Conservation (phyloP, 805 yeast species). For the Candida multigemmis region DNA sequence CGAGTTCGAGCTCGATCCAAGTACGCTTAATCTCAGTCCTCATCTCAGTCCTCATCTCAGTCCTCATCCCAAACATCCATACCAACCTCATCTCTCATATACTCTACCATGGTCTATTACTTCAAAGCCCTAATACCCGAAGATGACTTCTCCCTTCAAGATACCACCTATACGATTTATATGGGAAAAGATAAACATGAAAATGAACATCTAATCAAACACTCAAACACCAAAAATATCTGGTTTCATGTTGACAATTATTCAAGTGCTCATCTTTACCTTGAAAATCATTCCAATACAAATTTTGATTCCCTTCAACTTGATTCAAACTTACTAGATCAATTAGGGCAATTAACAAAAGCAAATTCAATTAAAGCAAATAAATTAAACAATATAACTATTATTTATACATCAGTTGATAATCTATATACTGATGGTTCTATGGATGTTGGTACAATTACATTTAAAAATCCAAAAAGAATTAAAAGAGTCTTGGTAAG, state of each 20-base stretch:
- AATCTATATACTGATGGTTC: constrained; percentile 58
- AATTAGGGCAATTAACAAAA: constrained; percentile 60
- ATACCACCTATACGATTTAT: constrained; percentile 30
- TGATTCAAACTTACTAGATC: constrained; percentile 38
- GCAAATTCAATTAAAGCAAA: constrained; percentile 72
- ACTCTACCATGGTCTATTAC: constrained; percentile 26
- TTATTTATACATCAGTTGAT: constrained; percentile 67
- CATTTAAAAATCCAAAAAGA: constrained; percentile 50
- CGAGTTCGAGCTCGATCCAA: too few relatives aligned
- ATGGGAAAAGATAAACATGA: constrained; percentile 74
- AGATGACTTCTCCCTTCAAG: constrained; percentile 12
- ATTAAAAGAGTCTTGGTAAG: constrained; percentile 47
- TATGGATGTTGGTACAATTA: constrained; percentile 76
- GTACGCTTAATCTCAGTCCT: too few relatives aligned
- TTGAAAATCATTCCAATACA: constrained; percentile 32
- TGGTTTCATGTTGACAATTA: constrained; percentile 80
- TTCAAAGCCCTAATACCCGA: constrained; percentile 12
- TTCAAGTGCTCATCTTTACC: constrained; percentile 71
- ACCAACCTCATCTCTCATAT: too few relatives aligned
- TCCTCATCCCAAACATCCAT: too few relatives aligned
- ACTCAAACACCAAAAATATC: constrained; percentile 55
- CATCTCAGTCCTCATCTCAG: too few relatives aligned
- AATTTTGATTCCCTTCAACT: constrained; percentile 30
- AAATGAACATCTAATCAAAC: constrained; percentile 43
- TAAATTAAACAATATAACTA: constrained; percentile 55